Evolutionary conservation across 106 monocot genomes (phyloP).

Genomic region (Dendrobium huoshanense): DNA sequence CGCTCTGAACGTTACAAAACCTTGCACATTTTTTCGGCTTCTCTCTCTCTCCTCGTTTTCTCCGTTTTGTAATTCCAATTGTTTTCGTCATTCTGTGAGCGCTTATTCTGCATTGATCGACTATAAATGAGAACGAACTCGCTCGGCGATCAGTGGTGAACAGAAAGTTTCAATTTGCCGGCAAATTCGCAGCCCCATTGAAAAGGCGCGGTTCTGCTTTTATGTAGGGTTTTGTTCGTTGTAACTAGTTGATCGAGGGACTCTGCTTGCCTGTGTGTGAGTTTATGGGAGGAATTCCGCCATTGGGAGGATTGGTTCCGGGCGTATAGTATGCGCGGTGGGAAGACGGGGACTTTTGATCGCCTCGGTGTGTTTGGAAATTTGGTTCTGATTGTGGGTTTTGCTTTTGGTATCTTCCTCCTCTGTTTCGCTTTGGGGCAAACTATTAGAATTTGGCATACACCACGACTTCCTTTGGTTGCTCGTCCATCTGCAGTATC

Average conservation of each 20-base stretch:
- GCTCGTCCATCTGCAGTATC: background rate
- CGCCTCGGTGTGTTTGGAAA: background rate
- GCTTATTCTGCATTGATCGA: background rate
- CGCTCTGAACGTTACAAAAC: no score
- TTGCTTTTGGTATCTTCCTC: background rate
- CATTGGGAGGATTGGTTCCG: no score
- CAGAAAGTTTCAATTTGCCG: no score
- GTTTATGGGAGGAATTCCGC: background rate
- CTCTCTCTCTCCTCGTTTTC: no score
- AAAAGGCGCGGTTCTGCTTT: slow-evolving; percentile 1
- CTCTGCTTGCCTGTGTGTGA: background rate
- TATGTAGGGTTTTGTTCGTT: slow-evolving; percentile 11
- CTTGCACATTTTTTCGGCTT: no score
- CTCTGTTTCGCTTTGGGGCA: background rate
- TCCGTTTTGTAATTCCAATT: no score
- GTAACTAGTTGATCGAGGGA: background rate
- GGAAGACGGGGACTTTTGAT: background rate
- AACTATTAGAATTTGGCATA: background rate
- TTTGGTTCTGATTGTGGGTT: background rate
- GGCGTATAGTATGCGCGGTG: no score
- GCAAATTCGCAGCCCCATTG: background rate
- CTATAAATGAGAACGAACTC: background rate
- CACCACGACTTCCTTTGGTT: no score
- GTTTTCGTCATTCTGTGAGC: background rate
- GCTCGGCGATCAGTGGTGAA: background rate